phyloP scores from a whole-genome alignment of 805 yeast species.

The Candida xyloterini region DNA sequence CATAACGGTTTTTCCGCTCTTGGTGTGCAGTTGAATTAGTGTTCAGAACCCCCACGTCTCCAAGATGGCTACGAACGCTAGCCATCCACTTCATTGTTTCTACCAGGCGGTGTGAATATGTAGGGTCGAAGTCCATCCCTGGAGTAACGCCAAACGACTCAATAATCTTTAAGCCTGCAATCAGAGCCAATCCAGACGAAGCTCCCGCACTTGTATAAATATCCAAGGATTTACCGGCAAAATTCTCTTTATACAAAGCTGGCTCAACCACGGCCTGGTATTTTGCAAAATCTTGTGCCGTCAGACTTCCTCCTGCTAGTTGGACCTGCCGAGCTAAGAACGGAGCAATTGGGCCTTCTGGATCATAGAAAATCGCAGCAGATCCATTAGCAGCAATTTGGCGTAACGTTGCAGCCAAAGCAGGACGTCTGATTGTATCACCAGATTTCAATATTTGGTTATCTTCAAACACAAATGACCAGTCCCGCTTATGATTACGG shows the following conservation, averaged over 20 bases:
- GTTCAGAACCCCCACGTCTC: constrained; percentile 49
- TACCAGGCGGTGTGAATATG: constrained; percentile 62
- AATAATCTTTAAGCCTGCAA: constrained; percentile 70
- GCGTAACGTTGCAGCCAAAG: constrained; percentile 64
- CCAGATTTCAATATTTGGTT: constrained; percentile 45
- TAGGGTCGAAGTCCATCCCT: constrained; percentile 40
- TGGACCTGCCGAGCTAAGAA: constrained; percentile 50
- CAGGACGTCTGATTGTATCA: constrained; percentile 57
- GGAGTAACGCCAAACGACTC: constrained; percentile 35
- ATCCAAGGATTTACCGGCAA: constrained; percentile 25
- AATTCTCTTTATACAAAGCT: constrained; percentile 40
- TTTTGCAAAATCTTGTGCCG: constrained; percentile 58
- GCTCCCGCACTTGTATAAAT: constrained; percentile 67
- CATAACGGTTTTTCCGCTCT: constrained; percentile 37
- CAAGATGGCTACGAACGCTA: constrained; percentile 78
- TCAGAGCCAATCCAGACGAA: constrained; percentile 78
- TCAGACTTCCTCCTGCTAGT: constrained; percentile 64
- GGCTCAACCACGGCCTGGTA: constrained; percentile 52
- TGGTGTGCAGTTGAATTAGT: constrained; percentile 22
- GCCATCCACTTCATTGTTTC: constrained; percentile 96
- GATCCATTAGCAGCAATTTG: constrained; percentile 75
- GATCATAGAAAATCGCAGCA: constrained; percentile 77
- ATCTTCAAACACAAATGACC: constrained; percentile 53
- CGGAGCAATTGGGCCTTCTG: constrained; percentile 69
- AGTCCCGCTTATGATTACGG: constrained; percentile 38